These are phyloP conservation scores for Strobilomyces dryophilus DNA, from an alignment of 768 basidiomycete genomes.

Conservation along the genomic window DNA sequence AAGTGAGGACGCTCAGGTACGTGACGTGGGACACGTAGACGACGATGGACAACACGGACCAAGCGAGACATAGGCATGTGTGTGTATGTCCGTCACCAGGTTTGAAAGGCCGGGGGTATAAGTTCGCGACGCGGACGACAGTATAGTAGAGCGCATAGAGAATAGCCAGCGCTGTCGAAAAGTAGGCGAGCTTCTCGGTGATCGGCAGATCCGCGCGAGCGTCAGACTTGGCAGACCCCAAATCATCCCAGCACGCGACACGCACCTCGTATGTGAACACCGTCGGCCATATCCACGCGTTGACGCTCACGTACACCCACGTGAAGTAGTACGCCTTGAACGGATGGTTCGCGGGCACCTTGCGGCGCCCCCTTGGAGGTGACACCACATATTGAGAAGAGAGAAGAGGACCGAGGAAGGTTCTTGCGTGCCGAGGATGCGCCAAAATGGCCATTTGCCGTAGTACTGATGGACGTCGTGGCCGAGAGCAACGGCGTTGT, in stretches of 20 bases:
- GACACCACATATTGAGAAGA: conserved; percentile 76
- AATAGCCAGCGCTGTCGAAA: conserved; percentile 86
- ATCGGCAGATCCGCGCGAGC: conserved; percentile 57
- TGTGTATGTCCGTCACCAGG: conserved; percentile 18
- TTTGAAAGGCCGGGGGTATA: conserved; percentile 48
- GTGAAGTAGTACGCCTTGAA: conserved; percentile 63
- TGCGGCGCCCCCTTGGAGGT: conserved; percentile 55
- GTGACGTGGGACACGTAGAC: conserved; percentile 67
- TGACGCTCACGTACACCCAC: conserved; percentile 71
- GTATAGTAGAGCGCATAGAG: conserved; percentile 77
- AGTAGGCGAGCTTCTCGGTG: conserved; percentile 94
- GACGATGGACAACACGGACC: conserved; percentile 52
- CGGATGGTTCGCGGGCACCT: conserved; percentile 54
- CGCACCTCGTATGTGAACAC: conserved; percentile 89
- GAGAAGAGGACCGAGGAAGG: conserved; percentile 91
- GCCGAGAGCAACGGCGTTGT: conserved; percentile 42
- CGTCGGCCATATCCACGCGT: conserved; percentile 90
- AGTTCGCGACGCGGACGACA: conserved; percentile 68
- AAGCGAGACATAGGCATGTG: conserved; percentile 26
- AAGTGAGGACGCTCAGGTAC: conserved; percentile 70
- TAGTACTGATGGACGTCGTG: conserved; percentile 69
- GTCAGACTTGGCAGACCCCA: conserved; percentile 5
- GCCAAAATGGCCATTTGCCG: conserved; percentile 97
- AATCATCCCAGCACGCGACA: neutral
- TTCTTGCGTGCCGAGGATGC: conserved; percentile 87